Percentiles rank a stretch among this genome's conserved stretches.
phyloP scores from a whole-genome alignment of 1,284 basidiomycete species.

The Austroboletus olivaceoglutinosus region DNA sequence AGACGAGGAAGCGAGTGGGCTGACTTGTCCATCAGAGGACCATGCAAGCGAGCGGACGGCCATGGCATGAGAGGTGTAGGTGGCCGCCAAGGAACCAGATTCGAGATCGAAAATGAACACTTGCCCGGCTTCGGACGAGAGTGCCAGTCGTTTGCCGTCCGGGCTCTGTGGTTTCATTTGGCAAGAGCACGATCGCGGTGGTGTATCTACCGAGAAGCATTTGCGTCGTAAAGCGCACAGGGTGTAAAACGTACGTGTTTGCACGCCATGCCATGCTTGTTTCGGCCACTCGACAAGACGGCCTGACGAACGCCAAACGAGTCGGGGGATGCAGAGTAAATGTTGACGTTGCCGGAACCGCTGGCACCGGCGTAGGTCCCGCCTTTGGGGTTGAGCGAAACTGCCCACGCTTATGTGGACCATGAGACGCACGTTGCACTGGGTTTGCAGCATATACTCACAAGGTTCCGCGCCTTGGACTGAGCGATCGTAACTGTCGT shows the following conservation, averaged over 20 bases:
- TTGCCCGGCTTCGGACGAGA: conserved; percentile 79
- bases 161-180: conserved; percentile 59
- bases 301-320: conserved; percentile 61
- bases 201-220: conserved; percentile 4
- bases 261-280: conserved; percentile 80
- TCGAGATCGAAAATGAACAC: conserved; percentile 79
- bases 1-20: conserved; percentile 15
- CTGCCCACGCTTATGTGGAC: conserved; percentile 65
- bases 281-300: conserved; percentile 64
- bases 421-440: background rate
- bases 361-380: conserved; percentile 78
- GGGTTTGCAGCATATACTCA: conserved; percentile 41
- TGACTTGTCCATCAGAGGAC: conserved; percentile 72
- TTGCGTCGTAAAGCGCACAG: conserved; percentile 3
- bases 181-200: conserved; percentile 2
- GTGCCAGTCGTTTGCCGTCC: conserved; percentile 74
- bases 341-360: conserved; percentile 66
- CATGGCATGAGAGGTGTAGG: conserved; percentile 84
- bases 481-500: conserved; percentile 68
- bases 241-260: conserved; percentile 60
- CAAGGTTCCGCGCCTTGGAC: conserved; percentile 63
- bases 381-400: conserved; percentile 72
- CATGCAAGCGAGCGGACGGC: conserved; percentile 78
- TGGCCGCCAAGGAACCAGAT: conserved; percentile 57
- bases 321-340: conserved; percentile 59